phyloP scores from a whole-genome alignment of 2,329 filamentous ascomycete genomes.

The Bisporella sp. region DNA sequence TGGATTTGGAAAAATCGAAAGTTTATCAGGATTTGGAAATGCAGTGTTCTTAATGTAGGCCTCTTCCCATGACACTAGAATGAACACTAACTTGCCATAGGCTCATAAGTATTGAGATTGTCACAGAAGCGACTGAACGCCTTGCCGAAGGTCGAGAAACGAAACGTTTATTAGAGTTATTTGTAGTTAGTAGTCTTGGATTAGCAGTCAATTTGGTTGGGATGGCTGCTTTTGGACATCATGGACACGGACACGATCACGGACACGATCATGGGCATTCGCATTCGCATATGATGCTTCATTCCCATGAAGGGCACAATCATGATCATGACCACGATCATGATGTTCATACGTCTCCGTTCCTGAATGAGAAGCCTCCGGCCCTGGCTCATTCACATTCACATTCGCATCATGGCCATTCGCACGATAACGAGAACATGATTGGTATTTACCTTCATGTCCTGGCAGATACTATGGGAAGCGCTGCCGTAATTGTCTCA shows the following conservation, averaged over 20 bases:
- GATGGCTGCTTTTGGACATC: constrained; percentile 45
- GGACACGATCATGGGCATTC: constrained; percentile 33
- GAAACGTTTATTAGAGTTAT: constrained; percentile 75
- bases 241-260: constrained; percentile 32
- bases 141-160: constrained; percentile 79
- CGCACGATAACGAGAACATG: constrained; percentile 96
- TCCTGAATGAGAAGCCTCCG: constrained; percentile 7
- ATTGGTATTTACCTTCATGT: constrained; percentile 95
- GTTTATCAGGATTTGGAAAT: constrained; percentile 91
- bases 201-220: constrained; percentile 88
- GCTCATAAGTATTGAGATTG: constrained; percentile 91
- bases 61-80: neutral
- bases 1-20: constrained; percentile 95
- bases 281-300: constrained; percentile 27
- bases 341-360: constrained; percentile 20
- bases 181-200: constrained; percentile 81
- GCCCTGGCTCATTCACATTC: constrained; percentile 24
- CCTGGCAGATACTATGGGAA: constrained; percentile 88
- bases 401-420: constrained; percentile 32
- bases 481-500: constrained; percentile 87
- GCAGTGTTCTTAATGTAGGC: constrained; percentile 84
- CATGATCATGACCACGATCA: constrained; percentile 21
- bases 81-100: constrained; percentile 34
- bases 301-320: constrained; percentile 21
- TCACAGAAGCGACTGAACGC: constrained; percentile 87